Evolutionary conservation across 495 filamentous ascomycete genomes (phyloP).

Genomic region (Hyphodiscus hymeniophilus): DNA sequence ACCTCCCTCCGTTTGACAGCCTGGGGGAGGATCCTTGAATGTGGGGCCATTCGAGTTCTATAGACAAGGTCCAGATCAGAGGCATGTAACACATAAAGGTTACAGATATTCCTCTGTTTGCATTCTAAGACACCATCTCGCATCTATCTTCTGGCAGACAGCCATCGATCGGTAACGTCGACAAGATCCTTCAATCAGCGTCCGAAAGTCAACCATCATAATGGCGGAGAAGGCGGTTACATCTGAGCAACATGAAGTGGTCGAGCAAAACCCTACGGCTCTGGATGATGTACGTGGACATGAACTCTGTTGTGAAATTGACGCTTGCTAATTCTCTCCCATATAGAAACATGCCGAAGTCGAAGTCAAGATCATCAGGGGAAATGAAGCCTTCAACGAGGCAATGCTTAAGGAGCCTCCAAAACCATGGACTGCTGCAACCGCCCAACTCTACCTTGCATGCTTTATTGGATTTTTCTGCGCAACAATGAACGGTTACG

Average conservation of each 20-base stretch:
- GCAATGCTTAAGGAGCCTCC: conserved; percentile 30
- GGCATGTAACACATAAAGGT: conserved; percentile 11
- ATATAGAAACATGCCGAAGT: conserved; percentile 22
- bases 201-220: background rate
- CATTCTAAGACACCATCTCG: background rate
- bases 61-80: conserved; percentile 5
- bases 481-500: conserved; percentile 46
- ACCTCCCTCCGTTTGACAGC: background rate
- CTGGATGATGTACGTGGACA: conserved; percentile 1
- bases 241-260: background rate
- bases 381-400: conserved; percentile 30
- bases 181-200: background rate
- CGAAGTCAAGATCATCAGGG: conserved; percentile 22
- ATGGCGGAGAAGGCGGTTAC: background rate
- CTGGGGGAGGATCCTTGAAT: background rate
- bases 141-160: background rate
- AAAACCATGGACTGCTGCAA: conserved; percentile 27
- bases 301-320: background rate
- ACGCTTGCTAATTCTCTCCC: background rate
- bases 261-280: background rate
- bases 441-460: conserved; percentile 29
- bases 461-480: conserved; percentile 35
- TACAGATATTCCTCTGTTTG: background rate
- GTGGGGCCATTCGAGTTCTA: background rate
- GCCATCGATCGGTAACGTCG: background rate